These are phyloP conservation scores for Sarcomyxa edulis DNA, from an alignment of 768 basidiomycete species.

Conservation along the genomic window DNA sequence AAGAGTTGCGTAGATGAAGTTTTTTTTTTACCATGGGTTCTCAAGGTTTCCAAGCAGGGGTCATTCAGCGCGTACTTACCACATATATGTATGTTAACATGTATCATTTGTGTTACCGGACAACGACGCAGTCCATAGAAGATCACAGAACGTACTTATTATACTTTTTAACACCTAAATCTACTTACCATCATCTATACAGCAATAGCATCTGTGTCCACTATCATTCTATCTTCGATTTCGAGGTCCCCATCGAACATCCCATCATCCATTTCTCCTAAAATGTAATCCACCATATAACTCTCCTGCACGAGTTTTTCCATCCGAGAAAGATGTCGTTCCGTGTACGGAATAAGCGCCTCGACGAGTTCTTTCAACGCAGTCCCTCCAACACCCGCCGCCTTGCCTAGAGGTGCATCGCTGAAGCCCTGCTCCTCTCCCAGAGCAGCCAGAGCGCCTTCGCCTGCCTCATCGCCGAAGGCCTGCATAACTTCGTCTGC, in stretches of 20 bases:
- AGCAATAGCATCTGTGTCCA: constrained; percentile 22
- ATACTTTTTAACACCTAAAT: too few species aligned
- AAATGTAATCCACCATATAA: constrained; percentile 87
- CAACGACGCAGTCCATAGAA: too few species aligned
- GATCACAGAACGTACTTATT: too few species aligned
- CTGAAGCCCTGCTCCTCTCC: constrained; percentile 11
- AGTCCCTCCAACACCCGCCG: constrained; percentile 19
- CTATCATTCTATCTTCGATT: constrained; percentile 41
- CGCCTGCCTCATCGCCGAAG: constrained; percentile 42
- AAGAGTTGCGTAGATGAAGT: too few species aligned
- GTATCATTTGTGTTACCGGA: too few species aligned
- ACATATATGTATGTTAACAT: too few species aligned
- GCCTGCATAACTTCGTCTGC: constrained; percentile 70
- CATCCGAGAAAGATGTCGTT: constrained; percentile 82
- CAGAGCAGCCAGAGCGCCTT: constrained; percentile 22
- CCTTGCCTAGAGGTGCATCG: constrained; percentile 10
- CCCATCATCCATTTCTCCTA: constrained; percentile 84
- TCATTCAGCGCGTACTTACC: too few species aligned
- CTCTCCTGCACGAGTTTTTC: constrained; percentile 91
- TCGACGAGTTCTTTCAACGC: constrained; percentile 75
- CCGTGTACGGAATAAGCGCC: constrained; percentile 88
- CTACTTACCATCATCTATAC: too few species aligned
- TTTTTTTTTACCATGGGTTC: too few species aligned
- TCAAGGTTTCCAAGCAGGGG: too few species aligned
- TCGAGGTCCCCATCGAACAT: constrained; percentile 46